Evolutionary conservation across 2,329 filamentous ascomycete species (phyloP), one percentile per base, ranked within the genome.

Genomic region (Aspergillus fijiensis): DNA sequence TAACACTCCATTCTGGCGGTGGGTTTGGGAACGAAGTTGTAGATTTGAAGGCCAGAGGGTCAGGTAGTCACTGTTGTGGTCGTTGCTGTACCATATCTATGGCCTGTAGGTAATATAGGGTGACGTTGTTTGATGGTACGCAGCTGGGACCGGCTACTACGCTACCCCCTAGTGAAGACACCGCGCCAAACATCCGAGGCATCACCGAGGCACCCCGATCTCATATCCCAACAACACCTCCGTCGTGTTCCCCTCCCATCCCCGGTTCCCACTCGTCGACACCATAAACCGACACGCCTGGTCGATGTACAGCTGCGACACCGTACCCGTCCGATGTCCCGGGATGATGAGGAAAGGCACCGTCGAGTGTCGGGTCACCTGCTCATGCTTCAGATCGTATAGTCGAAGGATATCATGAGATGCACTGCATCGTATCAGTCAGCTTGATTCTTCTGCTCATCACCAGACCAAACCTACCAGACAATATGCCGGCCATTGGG

Each of bases 301-400:
- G 73, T 99, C 95, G 51, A 97, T 82, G 70, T 94, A 95, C 10
- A 98, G 79, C 61, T 89, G 87, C 0, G 89, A 91, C 48, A 97
- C 94, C 48, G 96, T 91, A 49, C 94, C 94, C 0, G 93, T 93
- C 16, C 92, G 82, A 71, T 89, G 95, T 0, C 95, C 95, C 0
- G 95, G 95, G 25, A 99, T 89, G 66, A 99, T 97, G n/a, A 96
- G 84, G 75, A 98, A 99, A 0, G 95, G 95, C 0, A 96, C 92
- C 0, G 89, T 88, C 0, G 91, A 90, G 72, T 92, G 89, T 69
- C 88, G 91, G 45, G 84, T 81, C 1, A 82, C 78, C 25, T 84
- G 82, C 33, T 85, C 84, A 55, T 90, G 85, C 50, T 87, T 86
- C 19, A 98, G 81, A 72, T 99, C 95, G 73, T 98, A 99, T 0